These are phyloP conservation scores for Phyllosticta citribraziliensis DNA, from an alignment of 2,329 filamentous ascomycete species.

Conservation along the genomic window DNA sequence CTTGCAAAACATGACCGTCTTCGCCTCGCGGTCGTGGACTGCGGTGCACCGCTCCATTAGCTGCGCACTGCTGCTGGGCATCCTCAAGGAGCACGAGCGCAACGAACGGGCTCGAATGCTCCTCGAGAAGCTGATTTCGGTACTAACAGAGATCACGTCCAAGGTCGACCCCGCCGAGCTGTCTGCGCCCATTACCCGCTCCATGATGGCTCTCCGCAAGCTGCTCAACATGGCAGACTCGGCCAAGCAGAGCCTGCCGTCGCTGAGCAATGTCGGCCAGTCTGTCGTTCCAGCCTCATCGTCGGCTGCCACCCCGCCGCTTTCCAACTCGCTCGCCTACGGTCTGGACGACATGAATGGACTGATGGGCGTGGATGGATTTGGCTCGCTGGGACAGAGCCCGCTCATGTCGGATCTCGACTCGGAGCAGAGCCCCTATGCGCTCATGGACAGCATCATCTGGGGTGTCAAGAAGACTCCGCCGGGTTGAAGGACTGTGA, in stretches of 20 bases:
- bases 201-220: conserved; percentile 35
- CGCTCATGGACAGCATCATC: conserved; percentile 39
- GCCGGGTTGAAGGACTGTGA: conserved; percentile 1
- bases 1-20: conserved; percentile 41
- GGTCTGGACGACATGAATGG: conserved; percentile 29
- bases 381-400: conserved; percentile 20
- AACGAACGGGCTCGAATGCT: conserved; percentile 37
- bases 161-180: conserved; percentile 38
- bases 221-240: conserved; percentile 24
- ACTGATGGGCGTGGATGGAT: conserved; percentile 22
- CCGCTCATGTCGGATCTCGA: conserved; percentile 26
- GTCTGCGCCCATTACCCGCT: conserved; percentile 38
- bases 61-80: conserved; percentile 35
- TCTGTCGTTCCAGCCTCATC: conserved; percentile 18
- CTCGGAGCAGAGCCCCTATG: conserved; percentile 37
- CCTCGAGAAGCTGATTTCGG: conserved; percentile 36
- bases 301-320: conserved; percentile 3
- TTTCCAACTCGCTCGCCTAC: conserved; percentile 17
- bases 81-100: conserved; percentile 41
- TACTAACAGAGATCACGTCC: conserved; percentile 38
- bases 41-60: conserved; percentile 35
- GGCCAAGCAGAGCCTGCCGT: conserved; percentile 2
- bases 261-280: conserved; percentile 17
- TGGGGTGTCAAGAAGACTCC: conserved; percentile 24
- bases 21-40: conserved; percentile 34